Evolutionary conservation across 2,329 filamentous ascomycete genomes (phyloP).

Genomic region (Diaporthe velutina): DNA sequence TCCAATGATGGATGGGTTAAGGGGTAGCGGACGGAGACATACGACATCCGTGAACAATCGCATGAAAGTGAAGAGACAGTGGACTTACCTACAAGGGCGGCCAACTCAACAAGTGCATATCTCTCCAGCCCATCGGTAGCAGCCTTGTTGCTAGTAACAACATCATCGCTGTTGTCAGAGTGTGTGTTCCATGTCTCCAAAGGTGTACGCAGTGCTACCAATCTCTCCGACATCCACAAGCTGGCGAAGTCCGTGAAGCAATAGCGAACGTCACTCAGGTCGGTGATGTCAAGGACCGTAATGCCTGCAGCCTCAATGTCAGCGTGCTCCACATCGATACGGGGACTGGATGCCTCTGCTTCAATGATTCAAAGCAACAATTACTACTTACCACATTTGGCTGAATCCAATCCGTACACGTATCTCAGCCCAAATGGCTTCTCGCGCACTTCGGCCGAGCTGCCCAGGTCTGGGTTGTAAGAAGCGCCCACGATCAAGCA

Average conservation of each 20-base stretch:
- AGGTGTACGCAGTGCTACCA: background rate
- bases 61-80: background rate
- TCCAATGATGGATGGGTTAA: no score
- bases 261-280: background rate
- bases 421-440: background rate
- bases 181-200: background rate
- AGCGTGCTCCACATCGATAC: background rate
- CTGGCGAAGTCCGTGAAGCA: background rate
- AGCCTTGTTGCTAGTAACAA: background rate
- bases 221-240: no score
- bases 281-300: background rate
- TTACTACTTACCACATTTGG: no score
- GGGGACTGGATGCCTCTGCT: no score
- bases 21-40: no score
- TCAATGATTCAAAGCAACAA: no score
- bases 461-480: background rate
- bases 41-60: no score
- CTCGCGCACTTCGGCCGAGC: accelerated
- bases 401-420: no score
- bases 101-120: background rate
- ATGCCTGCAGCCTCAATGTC: background rate
- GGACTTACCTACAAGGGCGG: background rate
- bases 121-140: background rate
- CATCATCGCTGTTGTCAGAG: background rate
- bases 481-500: background rate